Evolutionary conservation across 805 yeast species (phyloP), one percentile per base, ranked within the genome.

Genomic region (Cyberlindnera veronae): DNA sequence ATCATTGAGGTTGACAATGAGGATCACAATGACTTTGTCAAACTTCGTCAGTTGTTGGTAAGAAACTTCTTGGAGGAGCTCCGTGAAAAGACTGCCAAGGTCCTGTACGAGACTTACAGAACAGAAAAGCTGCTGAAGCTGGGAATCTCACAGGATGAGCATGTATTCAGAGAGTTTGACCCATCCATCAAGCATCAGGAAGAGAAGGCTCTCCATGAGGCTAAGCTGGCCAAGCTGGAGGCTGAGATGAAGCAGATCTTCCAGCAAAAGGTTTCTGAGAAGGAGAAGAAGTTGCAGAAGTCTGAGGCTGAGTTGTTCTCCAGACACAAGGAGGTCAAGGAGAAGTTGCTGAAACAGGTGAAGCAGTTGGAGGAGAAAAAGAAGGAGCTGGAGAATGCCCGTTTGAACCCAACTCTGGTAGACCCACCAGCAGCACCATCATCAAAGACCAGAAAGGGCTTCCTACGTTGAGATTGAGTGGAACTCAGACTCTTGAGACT

Each of bases 271-370:
- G 99, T 93, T 23, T 71, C 84, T 44, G 96, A 90, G 67, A 95
- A 93, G 79, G 99, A 93, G 67, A 87, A 89, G 76, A 91, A 91
- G 70, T 77, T 93, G 60, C 96, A 90, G 69, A 86, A 87, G 68
- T 87, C 96, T 34, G 99, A 93, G 70, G 93, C 95, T 42, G 99
- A 93, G 66, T 76, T 93, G 60, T 91, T 91, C 63, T 77, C 93
- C 29, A 83, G 95, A 64, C 99, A 93, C 67, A 87, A 88, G 66
- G 98, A 93, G 65, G 90, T 91, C 91, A 91, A 91, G 67, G 97
- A 91, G 60, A 88, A 87, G 67, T 76, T 93, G 62, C 72, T 84
- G 50, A 84, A 84, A 63, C 96, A 91, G 67, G 79, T 91, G 51
- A 84, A 83, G 60, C 78, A 89, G 56, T 75, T 93, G 58, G 98